phyloP scores from a whole-genome alignment of 306 rosid genomes.

The Sophora flavescens region DNA sequence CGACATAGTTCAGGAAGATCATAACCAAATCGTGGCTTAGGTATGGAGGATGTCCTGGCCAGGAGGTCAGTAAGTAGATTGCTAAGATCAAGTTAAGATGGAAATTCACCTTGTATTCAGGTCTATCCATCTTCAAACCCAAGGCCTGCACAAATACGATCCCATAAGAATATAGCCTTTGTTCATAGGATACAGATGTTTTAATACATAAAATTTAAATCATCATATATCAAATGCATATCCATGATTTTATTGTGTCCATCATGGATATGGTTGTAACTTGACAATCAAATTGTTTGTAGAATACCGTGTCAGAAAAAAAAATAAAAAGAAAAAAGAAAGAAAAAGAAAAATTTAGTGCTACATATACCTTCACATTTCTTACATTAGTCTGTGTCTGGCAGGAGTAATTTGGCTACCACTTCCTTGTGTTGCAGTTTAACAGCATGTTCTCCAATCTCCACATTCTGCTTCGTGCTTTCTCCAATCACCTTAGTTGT shows the following conservation, averaged over 20 bases:
- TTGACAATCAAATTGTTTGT: conserved; percentile 38
- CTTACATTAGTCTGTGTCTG: conserved; percentile 20
- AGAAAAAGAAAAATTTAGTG: background rate
- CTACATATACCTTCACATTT: background rate
- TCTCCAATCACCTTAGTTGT: conserved; percentile 4
- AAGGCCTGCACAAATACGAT: too few relatives aligned
- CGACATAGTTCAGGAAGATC: too few relatives aligned
- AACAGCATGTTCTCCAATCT: background rate
- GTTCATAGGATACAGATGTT: too few relatives aligned
- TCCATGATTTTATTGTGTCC: background rate
- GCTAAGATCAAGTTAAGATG: too few relatives aligned
- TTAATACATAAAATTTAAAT: conserved; percentile 6
- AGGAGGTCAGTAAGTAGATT: too few relatives aligned
- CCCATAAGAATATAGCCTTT: too few relatives aligned
- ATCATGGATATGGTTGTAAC: conserved; percentile 25
- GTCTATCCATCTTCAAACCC: too few relatives aligned
- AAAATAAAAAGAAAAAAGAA: background rate
- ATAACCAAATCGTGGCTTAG: too few relatives aligned
- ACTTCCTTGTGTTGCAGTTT: background rate
- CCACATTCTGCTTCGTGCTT: background rate
- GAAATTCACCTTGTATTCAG: too few relatives aligned
- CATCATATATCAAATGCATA: conserved; percentile 18
- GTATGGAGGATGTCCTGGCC: too few relatives aligned
- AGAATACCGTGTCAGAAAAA: conserved; percentile 2
- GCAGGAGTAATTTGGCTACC: conserved; percentile 13